Conservation (phyloP, 2,329 filamentous ascomycete species). For the Onygena corvina region DNA sequence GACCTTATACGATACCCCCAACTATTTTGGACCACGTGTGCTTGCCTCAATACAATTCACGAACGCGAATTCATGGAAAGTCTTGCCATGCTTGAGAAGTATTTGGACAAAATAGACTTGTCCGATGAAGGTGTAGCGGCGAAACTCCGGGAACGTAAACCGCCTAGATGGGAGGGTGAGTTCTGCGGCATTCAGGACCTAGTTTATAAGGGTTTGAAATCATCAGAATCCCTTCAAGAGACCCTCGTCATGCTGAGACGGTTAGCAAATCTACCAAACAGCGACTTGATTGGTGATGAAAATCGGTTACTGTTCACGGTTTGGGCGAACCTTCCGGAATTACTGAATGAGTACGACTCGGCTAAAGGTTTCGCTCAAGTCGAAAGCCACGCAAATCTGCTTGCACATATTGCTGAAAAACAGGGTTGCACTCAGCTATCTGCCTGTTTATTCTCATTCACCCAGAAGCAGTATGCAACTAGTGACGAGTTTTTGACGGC, state of each 20-base stretch:
- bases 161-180: constrained; percentile 72
- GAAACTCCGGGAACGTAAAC: constrained; percentile 64
- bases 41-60: constrained; percentile 91
- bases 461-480: constrained; percentile 52
- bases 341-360: constrained; percentile 64
- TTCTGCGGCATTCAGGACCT: constrained; percentile 80
- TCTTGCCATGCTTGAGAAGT: constrained; percentile 77
- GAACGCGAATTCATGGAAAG: constrained; percentile 90
- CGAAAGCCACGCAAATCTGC: constrained; percentile 52
- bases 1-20: constrained; percentile 84
- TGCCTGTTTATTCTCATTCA: constrained; percentile 57
- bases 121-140: constrained; percentile 55
- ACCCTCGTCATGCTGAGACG: constrained; percentile 68
- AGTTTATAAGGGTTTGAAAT: constrained; percentile 84
- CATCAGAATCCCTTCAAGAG: constrained; percentile 65
- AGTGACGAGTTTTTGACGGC: constrained; percentile 66
- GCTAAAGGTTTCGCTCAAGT: constrained; percentile 44
- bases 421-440: constrained; percentile 58
- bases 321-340: constrained; percentile 83
- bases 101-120: constrained; percentile 74
- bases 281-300: constrained; percentile 68
- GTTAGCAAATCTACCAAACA: constrained; percentile 65
- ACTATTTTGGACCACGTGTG: constrained; percentile 94
- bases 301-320: constrained; percentile 71
- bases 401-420: constrained; percentile 60